A percentile compares a stretch with the other conserved stretches of the same genome.
These are phyloP conservation scores for Ensete ventricosum DNA, from an alignment of 176 grass and related monocot genomes.

Conservation along the genomic window DNA sequence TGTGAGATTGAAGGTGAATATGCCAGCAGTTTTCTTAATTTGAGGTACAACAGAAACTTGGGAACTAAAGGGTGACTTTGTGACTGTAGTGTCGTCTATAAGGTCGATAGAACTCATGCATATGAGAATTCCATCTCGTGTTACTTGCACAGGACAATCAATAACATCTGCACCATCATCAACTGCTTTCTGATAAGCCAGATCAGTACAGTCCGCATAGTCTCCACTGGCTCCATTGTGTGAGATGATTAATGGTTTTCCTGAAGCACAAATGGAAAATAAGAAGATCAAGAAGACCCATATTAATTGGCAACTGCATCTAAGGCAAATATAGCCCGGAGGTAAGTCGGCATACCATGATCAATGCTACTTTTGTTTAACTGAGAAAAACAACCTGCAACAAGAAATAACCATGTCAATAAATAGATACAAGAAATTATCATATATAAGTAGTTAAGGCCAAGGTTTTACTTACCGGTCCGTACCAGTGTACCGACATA, in stretches of 20 bases:
- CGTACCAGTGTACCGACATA: too few relatives aligned
- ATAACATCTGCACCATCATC: conserved; percentile 78
- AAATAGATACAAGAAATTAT: neutral
- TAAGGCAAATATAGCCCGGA: neutral
- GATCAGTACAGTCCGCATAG: conserved; percentile 81
- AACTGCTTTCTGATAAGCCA: conserved; percentile 79
- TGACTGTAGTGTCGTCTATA: conserved; percentile 59
- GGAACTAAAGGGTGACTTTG: conserved; percentile 41
- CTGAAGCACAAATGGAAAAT: conserved; percentile 24
- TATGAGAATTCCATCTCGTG: conserved; percentile 58
- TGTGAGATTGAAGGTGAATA: conserved; percentile 92
- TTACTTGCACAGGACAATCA: conserved; percentile 84
- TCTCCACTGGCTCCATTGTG: conserved; percentile 93
- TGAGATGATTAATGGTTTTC: conserved; percentile 73
- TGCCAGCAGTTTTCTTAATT: conserved; percentile 44
- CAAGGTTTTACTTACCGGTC: too few relatives aligned
- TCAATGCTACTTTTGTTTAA: conserved; percentile 60
- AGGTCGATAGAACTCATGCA: conserved; percentile 70
- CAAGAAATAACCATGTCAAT: neutral
- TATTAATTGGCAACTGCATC: neutral
- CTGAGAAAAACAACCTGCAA: conserved; percentile 74
- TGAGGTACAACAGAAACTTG: conserved; percentile 35
- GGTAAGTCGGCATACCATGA: conserved; percentile 40
- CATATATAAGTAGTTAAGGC: too few relatives aligned
- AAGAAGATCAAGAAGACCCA: neutral